Base-by-base conservation (phyloP, 1,284 basidiomycete species). In the Ceratobasidium sp. region DNA sequence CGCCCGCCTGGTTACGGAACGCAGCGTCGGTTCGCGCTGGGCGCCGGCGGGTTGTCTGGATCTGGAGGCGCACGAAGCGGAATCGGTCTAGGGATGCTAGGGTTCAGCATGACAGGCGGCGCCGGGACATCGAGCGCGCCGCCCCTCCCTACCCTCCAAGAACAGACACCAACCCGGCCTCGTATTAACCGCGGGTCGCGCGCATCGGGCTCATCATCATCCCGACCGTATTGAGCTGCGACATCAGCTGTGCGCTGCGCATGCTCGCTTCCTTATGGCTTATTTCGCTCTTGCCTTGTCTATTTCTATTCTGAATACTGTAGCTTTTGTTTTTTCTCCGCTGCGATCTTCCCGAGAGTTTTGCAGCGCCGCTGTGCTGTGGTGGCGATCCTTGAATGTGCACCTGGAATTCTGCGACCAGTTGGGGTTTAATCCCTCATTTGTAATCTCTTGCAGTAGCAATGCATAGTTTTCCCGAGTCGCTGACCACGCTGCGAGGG, bases 221-320 rank as follows among this genome's bases (percentile, higher is more conserved):
- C 69, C 69, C 69, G 69, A 53, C 69, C 69, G 8, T 73, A 73
- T 22, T 73, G 48, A 73, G 47, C 27, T n/a, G 44, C 57, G 59
- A 62, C 57, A 62, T 63, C 5, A 63, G 69, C 69, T 60, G 57
- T 59, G 69, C 48, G 41, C 31, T 24, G 15, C 22, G 65, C 36
- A 50, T 2, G 27, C 53, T 17, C 24, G 6, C 29, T 54, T 45
- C 36, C 41, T 36, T 73, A 27, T 44, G 57, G 45, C 63, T 73
- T 73, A 73, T 73, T 73, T 53, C 60, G 33, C 69, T 62, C 57
- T 73, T 33, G 60, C 57, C 33, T 24, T 51, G 36, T 56, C 36
- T 60, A 47, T 50, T 33, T 73, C 69, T 48, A 22, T 73, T 57
- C 59, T 73, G 69, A 59, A 73, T 73, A 36, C 69, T 73, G 69